Evolutionary conservation across 1,284 basidiomycete genomes (phyloP).

Genomic region (Thelephora terrestris): DNA sequence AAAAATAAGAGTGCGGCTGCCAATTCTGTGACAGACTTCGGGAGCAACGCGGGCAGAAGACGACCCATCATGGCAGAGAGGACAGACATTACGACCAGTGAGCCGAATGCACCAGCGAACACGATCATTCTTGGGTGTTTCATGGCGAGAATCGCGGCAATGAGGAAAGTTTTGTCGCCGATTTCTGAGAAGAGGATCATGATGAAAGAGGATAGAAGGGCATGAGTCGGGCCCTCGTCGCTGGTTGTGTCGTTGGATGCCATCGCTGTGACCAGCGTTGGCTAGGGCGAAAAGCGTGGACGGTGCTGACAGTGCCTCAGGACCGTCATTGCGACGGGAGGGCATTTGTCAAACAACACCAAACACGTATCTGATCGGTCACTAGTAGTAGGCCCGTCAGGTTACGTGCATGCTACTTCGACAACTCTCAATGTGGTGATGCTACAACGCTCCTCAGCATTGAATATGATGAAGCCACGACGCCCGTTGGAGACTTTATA

Average conservation of each 20-base stretch:
- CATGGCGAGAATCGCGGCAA: conserved; percentile 95
- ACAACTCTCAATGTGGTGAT: no score
- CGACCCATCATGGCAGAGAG: conserved; percentile 85
- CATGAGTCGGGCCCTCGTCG: conserved; percentile 35
- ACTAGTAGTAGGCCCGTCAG: no score
- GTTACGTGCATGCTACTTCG: no score
- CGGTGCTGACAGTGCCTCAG: no score
- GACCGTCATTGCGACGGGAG: no score
- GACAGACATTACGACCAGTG: conserved; percentile 87
- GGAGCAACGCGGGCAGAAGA: conserved; percentile 74
- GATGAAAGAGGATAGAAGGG: conserved; percentile 65
- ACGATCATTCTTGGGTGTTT: conserved; percentile 81
- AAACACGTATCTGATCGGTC: no score
- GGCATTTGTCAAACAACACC: no score
- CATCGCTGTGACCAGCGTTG: conserved; percentile 8
- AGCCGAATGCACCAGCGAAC: conserved; percentile 84
- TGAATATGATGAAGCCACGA: no score
- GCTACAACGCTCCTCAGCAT: no score
- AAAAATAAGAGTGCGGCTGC: conserved; percentile 78
- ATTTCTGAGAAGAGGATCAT: conserved; percentile 91
- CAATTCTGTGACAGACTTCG: conserved; percentile 69
- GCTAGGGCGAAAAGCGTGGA: no score
- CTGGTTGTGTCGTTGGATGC: conserved; percentile 13
- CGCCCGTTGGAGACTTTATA: no score
- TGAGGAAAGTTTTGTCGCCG: conserved; percentile 98